A percentile compares a stretch with the other conserved stretches of the same genome.
Evolutionary conservation across 2,329 filamentous ascomycete species (phyloP).

Genomic region (Purpureocillium takamizusanense): DNA sequence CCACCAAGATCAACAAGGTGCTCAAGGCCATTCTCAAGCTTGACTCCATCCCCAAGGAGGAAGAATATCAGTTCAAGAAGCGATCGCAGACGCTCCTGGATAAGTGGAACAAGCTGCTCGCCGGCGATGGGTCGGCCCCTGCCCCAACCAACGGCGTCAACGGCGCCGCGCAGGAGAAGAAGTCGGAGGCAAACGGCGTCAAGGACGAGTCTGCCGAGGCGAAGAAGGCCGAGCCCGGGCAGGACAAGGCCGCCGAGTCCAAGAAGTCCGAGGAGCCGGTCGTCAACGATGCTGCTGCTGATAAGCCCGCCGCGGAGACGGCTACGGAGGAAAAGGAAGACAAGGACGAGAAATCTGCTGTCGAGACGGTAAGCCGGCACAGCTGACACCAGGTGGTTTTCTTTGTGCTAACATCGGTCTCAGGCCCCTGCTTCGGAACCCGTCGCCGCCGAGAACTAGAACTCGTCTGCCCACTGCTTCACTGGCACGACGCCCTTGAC

Average conservation of each 20-base stretch:
- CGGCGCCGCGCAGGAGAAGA: slow-evolving; percentile 21
- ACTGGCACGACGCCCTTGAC: too few species aligned
- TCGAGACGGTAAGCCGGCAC: not conserved
- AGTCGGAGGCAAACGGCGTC: slow-evolving; percentile 26
- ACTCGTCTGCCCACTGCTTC: too few species aligned
- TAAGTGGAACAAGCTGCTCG: slow-evolving; percentile 82
- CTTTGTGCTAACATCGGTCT: not conserved
- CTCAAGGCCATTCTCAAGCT: slow-evolving; percentile 91
- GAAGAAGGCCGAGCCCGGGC: slow-evolving; percentile 19
- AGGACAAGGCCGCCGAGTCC: slow-evolving; percentile 4
- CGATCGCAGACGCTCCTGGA: slow-evolving; percentile 73
- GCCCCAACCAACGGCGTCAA: slow-evolving; percentile 39
- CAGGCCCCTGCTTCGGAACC: not conserved
- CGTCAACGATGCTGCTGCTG: slow-evolving; percentile 11
- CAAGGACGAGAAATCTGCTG: slow-evolving; percentile 1
- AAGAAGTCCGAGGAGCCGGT: slow-evolving; percentile 11
- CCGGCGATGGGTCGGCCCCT: slow-evolving; percentile 37
- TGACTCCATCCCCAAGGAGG: slow-evolving; percentile 74
- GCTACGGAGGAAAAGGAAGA: not conserved
- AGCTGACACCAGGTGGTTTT: not conserved
- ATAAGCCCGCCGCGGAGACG: slow-evolving; percentile 5
- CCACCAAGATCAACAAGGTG: slow-evolving; percentile 98
- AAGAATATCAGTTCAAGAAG: slow-evolving; percentile 81
- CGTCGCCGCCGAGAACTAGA: not conserved
- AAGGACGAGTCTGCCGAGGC: slow-evolving; percentile 28